Conservation (phyloP, 1,284 basidiomycete genomes). For the Jaminaea rosea region DNA sequence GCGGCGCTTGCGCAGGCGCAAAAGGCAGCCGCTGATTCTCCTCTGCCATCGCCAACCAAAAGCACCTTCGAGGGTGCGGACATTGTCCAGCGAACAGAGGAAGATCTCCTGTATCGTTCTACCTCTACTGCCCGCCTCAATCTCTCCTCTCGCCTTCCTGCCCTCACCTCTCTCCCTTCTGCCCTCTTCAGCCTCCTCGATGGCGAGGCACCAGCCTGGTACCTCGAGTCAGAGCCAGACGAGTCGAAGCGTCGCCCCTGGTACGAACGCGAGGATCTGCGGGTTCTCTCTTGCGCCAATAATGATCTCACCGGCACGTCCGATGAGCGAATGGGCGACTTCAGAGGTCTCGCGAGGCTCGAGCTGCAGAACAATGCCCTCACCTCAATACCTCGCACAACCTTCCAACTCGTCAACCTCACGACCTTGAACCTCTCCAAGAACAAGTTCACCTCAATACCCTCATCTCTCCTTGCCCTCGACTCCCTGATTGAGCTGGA, state of each 20-base stretch:
- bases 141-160: slow-evolving; percentile 23
- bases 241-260: slow-evolving; percentile 19
- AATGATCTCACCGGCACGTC: slow-evolving; percentile 23
- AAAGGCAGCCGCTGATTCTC: no score
- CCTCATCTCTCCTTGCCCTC: slow-evolving; percentile 23
- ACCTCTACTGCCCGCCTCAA: no score
- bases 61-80: no score
- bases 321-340: slow-evolving; percentile 24
- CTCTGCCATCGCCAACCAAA: no score
- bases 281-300: slow-evolving; percentile 22
- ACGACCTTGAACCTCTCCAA: slow-evolving; percentile 29
- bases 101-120: no score
- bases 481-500: slow-evolving; percentile 31
- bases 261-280: slow-evolving; percentile 27
- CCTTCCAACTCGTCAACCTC: slow-evolving; percentile 25
- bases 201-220: slow-evolving; percentile 29
- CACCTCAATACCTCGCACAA: slow-evolving; percentile 13
- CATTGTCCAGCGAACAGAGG: no score
- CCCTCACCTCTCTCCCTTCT: slow-evolving; percentile 17
- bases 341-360: slow-evolving; percentile 24
- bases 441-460: slow-evolving; percentile 27
- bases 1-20: no score
- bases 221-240: slow-evolving; percentile 20
- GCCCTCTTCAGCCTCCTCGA: slow-evolving; percentile 22
- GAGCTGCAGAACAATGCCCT: slow-evolving; percentile 38